Evolutionary conservation across 2,329 filamentous ascomycete genomes (phyloP).

Genomic region (Ceratocystis ficicola): DNA sequence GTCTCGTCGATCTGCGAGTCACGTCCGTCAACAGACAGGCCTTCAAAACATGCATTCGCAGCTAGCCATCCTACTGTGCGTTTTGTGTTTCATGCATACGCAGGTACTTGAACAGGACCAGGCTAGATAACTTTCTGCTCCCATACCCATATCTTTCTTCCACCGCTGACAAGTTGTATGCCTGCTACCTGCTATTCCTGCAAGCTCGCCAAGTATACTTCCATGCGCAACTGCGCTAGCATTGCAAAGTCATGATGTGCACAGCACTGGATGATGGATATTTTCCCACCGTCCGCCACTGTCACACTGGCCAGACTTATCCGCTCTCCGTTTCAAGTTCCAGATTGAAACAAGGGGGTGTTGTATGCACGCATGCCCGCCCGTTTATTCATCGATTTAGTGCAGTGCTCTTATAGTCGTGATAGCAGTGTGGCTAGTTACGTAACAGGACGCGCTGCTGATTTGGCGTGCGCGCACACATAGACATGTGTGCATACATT

Average conservation of each 20-base stretch:
- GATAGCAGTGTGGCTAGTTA: background rate
- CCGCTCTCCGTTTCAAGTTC: background rate
- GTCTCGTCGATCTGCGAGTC: constrained; percentile 1
- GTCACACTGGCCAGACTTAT: background rate
- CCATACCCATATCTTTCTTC: too few species aligned
- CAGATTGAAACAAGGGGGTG: background rate
- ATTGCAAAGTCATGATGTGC: background rate
- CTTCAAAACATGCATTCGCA: constrained; percentile 9
- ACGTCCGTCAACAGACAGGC: background rate
- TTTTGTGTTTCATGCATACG: constrained; percentile 8
- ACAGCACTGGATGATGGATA: background rate
- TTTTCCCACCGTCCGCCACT: background rate
- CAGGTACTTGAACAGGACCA: background rate
- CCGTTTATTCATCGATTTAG: background rate
- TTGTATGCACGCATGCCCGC: background rate
- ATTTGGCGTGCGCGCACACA: too few species aligned
- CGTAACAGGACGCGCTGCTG: too few species aligned
- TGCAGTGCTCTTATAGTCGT: background rate
- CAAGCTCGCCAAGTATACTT: too few species aligned
- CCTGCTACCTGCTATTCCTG: too few species aligned
- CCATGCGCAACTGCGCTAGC: too few species aligned
- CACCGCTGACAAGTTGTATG: too few species aligned
- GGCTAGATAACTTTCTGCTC: background rate
- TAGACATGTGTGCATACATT: too few species aligned
- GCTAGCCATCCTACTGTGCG: constrained; percentile 7